phyloP scores from a whole-genome alignment of 2,329 filamentous ascomycete species.

The Zymoseptoria pseudotritici region DNA sequence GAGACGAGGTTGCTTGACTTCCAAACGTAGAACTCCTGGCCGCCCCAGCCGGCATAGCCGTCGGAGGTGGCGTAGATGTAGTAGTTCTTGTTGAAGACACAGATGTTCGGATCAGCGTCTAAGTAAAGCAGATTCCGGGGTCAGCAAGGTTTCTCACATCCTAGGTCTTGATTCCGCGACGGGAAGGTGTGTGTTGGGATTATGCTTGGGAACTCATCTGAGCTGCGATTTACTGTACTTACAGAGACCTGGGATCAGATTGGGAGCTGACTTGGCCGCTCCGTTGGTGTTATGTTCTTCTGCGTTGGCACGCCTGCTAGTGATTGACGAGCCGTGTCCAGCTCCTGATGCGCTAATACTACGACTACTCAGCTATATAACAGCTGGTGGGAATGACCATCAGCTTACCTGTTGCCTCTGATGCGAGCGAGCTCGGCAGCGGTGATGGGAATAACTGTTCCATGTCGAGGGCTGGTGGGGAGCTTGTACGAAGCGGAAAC shows the following conservation, averaged over 20 bases:
- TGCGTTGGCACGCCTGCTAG: not conserved
- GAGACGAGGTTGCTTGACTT: slow-evolving; percentile 37
- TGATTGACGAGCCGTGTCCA: not conserved
- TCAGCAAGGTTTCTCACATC: not conserved
- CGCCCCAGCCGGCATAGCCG: slow-evolving; percentile 39
- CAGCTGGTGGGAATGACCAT: not conserved
- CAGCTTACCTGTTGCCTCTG: not conserved
- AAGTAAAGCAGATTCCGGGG: slow-evolving; percentile 7
- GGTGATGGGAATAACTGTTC: slow-evolving; percentile 48
- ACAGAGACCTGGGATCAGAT: slow-evolving; percentile 14
- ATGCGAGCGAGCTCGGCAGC: slow-evolving; percentile 34
- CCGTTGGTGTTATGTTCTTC: not conserved
- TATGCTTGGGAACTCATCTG: not conserved
- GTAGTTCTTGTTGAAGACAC: slow-evolving; percentile 37
- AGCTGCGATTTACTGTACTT: not conserved
- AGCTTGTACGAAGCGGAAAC: slow-evolving; percentile 41
- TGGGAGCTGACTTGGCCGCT: not conserved
- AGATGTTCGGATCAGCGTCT: slow-evolving; percentile 43
- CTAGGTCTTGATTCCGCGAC: not conserved
- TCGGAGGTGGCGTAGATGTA: slow-evolving; percentile 45
- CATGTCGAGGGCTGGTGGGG: slow-evolving; percentile 46
- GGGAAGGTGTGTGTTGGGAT: not conserved
- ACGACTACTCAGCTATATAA: not conserved
- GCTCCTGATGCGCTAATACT: not conserved
- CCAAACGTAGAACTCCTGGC: slow-evolving; percentile 44